These are phyloP conservation scores for Coleophoma cylindrospora DNA, from an alignment of 2,329 filamentous ascomycete species.

Conservation along the genomic window DNA sequence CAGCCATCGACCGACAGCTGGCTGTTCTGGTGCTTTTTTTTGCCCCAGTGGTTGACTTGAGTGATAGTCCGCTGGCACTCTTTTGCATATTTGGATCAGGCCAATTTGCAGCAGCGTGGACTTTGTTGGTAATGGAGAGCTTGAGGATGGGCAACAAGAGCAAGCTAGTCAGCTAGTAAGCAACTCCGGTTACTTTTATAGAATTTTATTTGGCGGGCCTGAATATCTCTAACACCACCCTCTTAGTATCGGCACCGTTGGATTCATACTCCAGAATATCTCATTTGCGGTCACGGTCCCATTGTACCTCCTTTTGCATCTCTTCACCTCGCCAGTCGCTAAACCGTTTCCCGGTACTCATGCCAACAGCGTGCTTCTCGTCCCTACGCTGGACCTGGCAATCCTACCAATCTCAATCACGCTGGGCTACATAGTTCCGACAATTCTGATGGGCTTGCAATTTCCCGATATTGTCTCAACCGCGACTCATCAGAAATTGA, in stretches of 20 bases:
- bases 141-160: slow-evolving; percentile 37
- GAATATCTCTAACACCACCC: not conserved
- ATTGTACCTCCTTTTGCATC: slow-evolving; percentile 35
- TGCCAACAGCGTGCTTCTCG: slow-evolving; percentile 22
- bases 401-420: slow-evolving; percentile 35
- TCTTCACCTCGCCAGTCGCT: slow-evolving; percentile 34
- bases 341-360: slow-evolving; percentile 26
- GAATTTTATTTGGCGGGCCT: not conserved
- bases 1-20: slow-evolving; percentile 16
- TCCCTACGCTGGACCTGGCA: slow-evolving; percentile 17
- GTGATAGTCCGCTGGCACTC: slow-evolving; percentile 9
- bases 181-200: not conserved
- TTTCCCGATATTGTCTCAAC: slow-evolving; percentile 31
- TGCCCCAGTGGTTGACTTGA: slow-evolving; percentile 13
- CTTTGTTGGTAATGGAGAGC: slow-evolving; percentile 34
- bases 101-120: slow-evolving; percentile 22
- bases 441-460: slow-evolving; percentile 36
- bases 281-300: slow-evolving; percentile 39
- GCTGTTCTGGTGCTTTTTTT: slow-evolving; percentile 19
- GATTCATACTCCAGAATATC: slow-evolving; percentile 34
- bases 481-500: slow-evolving; percentile 39
- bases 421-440: slow-evolving; percentile 38
- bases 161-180: slow-evolving; percentile 35
- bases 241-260: slow-evolving; percentile 30
- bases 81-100: slow-evolving; percentile 17